These are phyloP conservation scores for Tothia fuscella DNA, from an alignment of 2,329 filamentous ascomycete species.

Conservation along the genomic window DNA sequence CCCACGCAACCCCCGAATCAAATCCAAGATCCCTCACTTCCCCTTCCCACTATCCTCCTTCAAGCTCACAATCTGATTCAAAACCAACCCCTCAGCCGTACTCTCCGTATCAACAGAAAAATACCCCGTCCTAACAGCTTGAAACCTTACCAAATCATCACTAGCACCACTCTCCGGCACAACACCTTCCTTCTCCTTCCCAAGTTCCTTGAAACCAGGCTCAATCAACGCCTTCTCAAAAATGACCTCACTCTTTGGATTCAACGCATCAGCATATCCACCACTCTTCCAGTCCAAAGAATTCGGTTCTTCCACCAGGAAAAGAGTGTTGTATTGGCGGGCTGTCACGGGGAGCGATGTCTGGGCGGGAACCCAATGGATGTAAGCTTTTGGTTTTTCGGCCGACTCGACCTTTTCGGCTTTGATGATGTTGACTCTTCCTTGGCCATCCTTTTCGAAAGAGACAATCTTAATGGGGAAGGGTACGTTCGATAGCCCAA, in stretches of 20 bases:
- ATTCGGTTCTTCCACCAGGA: conserved; percentile 76
- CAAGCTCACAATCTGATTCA: conserved; percentile 85
- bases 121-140: conserved; percentile 80
- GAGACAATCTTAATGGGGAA: conserved; percentile 57
- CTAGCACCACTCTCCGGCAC: conserved; percentile 21
- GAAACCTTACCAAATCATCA: conserved; percentile 60
- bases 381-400: conserved; percentile 59
- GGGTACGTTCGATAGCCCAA: conserved; percentile 60
- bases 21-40: conserved; percentile 4
- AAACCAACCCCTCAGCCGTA: conserved; percentile 59
- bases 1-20: too few species aligned
- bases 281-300: conserved; percentile 54
- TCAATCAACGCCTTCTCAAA: conserved; percentile 71
- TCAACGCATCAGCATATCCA: conserved; percentile 74
- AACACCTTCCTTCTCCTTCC: conserved; percentile 50
- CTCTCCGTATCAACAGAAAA: conserved; percentile 63
- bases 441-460: conserved; percentile 55
- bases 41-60: conserved; percentile 74
- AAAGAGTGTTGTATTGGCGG: conserved; percentile 69
- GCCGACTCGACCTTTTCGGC: conserved; percentile 54
- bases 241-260: conserved; percentile 72
- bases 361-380: conserved; percentile 73
- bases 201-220: conserved; percentile 68
- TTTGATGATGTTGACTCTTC: conserved; percentile 53
- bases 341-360: conserved; percentile 42